phyloP scores from a whole-genome alignment of 2,329 filamentous ascomycete species.

The Ophiosphaerella herpotricha region DNA sequence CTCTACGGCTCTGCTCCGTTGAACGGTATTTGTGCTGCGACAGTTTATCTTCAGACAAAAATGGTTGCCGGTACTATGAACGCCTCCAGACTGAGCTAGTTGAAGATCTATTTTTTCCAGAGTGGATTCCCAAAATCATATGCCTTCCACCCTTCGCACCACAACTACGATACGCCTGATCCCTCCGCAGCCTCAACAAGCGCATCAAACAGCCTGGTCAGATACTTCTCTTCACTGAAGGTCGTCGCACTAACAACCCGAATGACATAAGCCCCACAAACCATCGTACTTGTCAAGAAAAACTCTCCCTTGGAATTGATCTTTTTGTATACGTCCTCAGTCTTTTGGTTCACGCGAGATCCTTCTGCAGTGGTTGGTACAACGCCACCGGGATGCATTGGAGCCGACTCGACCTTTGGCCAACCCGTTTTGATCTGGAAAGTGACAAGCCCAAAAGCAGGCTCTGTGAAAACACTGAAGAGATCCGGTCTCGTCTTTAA shows the following conservation, averaged over 20 bases:
- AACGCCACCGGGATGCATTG: too few relatives aligned
- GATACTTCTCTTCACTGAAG: slow-evolving; percentile 71
- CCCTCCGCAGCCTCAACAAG: slow-evolving; percentile 63
- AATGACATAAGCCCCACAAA: slow-evolving; percentile 77
- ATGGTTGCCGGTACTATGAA: too few relatives aligned
- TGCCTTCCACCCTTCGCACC: too few relatives aligned
- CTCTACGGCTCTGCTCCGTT: too few relatives aligned
- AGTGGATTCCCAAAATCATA: too few relatives aligned
- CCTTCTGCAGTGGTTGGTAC: slow-evolving; percentile 39
- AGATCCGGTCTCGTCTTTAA: slow-evolving; percentile 66
- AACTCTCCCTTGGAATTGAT: slow-evolving; percentile 77
- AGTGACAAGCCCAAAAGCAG: slow-evolving; percentile 80
- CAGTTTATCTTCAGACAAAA: too few relatives aligned
- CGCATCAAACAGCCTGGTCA: slow-evolving; percentile 74
- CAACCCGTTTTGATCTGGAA: slow-evolving; percentile 61
- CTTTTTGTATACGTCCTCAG: slow-evolving; percentile 74
- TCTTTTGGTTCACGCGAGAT: slow-evolving; percentile 63
- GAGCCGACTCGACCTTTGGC: slow-evolving; percentile 3
- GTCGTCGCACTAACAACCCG: slow-evolving; percentile 76
- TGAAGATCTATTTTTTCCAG: too few relatives aligned
- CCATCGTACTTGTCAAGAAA: slow-evolving; percentile 78
- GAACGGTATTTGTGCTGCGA: too few relatives aligned
- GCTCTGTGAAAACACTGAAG: slow-evolving; percentile 75
- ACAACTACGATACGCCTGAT: too few relatives aligned
- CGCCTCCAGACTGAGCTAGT: too few relatives aligned